Evolutionary conservation across 2,329 filamentous ascomycete species (phyloP).

Genomic region (Hypoxylon sp.): DNA sequence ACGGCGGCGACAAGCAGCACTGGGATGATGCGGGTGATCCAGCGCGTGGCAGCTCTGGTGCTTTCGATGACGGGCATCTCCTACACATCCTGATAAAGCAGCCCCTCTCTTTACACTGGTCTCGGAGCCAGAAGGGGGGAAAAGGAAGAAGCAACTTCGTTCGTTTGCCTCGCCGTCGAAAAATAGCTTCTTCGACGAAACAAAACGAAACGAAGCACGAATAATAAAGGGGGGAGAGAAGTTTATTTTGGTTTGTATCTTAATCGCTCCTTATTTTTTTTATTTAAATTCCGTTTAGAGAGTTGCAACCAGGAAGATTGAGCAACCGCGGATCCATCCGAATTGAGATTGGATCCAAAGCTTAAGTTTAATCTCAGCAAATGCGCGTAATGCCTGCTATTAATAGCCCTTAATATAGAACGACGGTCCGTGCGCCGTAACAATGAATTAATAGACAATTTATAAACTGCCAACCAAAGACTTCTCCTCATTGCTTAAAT

Average conservation of each 20-base stretch:
- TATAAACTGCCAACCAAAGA: too few relatives aligned
- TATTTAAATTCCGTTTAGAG: too few relatives aligned
- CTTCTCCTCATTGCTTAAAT: too few relatives aligned
- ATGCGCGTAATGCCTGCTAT: constrained; percentile 30
- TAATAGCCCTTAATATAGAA: constrained; percentile 25
- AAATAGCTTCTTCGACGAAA: too few relatives aligned
- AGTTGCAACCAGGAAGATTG: too few relatives aligned
- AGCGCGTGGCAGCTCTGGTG: constrained; percentile 60
- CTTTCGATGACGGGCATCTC: constrained; percentile 48
- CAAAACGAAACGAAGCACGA: constrained; percentile 24
- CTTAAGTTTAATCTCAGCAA: too few relatives aligned
- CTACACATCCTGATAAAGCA: constrained; percentile 36
- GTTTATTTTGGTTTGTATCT: not conserved
- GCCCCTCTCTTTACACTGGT: constrained; percentile 5
- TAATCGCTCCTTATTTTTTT: too few relatives aligned
- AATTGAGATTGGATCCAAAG: too few relatives aligned
- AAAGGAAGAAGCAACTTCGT: constrained; percentile 7
- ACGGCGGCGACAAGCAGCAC: constrained; percentile 71
- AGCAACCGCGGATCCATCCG: too few relatives aligned
- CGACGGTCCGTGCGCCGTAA: too few relatives aligned
- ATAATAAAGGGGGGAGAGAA: constrained; percentile 8
- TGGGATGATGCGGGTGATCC: constrained; percentile 73
- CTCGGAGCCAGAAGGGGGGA: constrained; percentile 3
- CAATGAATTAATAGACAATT: not conserved
- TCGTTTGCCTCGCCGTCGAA: too few relatives aligned